Conservation (phyloP, 1,284 basidiomycete species). For the Trichosporon inkin region DNA sequence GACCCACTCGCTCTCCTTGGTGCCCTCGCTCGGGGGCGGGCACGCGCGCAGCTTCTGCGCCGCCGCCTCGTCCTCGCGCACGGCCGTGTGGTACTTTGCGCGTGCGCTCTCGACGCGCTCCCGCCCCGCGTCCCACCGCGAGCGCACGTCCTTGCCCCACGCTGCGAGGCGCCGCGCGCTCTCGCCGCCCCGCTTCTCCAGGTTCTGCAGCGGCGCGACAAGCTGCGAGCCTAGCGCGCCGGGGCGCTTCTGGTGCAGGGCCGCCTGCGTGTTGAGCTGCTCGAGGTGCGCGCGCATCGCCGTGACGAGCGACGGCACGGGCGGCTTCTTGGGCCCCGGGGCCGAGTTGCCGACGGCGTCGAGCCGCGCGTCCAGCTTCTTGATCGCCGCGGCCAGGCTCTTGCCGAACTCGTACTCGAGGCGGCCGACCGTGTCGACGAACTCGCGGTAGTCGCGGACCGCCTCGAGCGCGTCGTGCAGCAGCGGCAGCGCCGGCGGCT, state of each 20-base stretch:
- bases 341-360: constrained; percentile 8
- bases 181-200: constrained; percentile 22
- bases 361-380: constrained; percentile 21
- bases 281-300: constrained; percentile 20
- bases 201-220: constrained; percentile 16
- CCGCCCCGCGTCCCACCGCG: constrained; percentile 20
- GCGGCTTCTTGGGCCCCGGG: constrained; percentile 17
- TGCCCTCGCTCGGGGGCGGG: constrained; percentile 9
- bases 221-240: constrained; percentile 19
- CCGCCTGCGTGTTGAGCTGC: constrained; percentile 16
- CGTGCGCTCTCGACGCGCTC: constrained; percentile 23
- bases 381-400: constrained; percentile 17
- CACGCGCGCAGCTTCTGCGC: constrained; percentile 12
- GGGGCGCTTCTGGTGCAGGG: constrained; percentile 21
- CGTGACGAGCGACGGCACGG: constrained; percentile 12
- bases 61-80: constrained; percentile 16
- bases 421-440: constrained; percentile 22
- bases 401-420: constrained; percentile 24
- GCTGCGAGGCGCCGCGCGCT: constrained; percentile 11
- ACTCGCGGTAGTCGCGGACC: constrained; percentile 25
- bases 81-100: constrained; percentile 18
- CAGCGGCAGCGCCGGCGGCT: constrained; percentile 12
- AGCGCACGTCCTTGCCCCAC: constrained; percentile 23
- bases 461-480: constrained; percentile 23
- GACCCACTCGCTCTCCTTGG: constrained; percentile 17